Percentiles rank a stretch among this genome's conserved stretches.
Conservation (phyloP, 805 yeast species). For the Monosporozyma solicola region DNA sequence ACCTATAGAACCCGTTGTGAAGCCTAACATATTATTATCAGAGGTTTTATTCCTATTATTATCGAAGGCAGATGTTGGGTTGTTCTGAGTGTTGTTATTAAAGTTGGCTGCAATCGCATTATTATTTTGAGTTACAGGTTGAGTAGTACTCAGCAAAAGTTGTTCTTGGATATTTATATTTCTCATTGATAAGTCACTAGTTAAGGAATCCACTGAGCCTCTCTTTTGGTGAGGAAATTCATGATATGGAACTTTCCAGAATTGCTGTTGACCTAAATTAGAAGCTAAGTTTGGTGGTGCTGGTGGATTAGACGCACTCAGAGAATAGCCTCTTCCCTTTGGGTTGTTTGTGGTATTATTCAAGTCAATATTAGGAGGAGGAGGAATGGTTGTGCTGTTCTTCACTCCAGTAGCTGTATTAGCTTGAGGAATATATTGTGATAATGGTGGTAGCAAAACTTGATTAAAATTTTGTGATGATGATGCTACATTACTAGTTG, state of each 20-base stretch:
- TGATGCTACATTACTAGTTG: background rate
- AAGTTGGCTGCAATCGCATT: background rate
- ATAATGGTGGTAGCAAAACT: slow-evolving; percentile 25
- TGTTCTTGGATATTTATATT: slow-evolving; percentile 15
- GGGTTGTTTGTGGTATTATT: background rate
- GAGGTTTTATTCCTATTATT: slow-evolving; percentile 2
- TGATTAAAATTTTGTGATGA: background rate
- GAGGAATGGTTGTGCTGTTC: background rate
- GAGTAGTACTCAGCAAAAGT: slow-evolving; percentile 8
- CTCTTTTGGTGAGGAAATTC: slow-evolving; percentile 26
- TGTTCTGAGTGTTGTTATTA: background rate
- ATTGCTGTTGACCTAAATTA: slow-evolving; percentile 22
- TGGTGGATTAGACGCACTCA: background rate
- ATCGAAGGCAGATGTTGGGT: background rate
- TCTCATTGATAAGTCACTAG: slow-evolving; percentile 24
- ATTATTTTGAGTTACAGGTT: background rate
- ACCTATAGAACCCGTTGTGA: background rate
- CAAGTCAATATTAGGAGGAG: background rate
- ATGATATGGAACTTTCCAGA: slow-evolving; percentile 32
- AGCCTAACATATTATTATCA: background rate
- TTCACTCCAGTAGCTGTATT: slow-evolving; percentile 5
- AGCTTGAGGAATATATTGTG: slow-evolving; percentile 15
- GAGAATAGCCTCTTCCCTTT: background rate
- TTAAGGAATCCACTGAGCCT: slow-evolving; percentile 26
- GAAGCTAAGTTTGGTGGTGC: background rate